Evolutionary conservation across 208 protist species (phyloP), one percentile per base, ranked within the genome.

Genomic region (Trypanosoma melophagium): DNA sequence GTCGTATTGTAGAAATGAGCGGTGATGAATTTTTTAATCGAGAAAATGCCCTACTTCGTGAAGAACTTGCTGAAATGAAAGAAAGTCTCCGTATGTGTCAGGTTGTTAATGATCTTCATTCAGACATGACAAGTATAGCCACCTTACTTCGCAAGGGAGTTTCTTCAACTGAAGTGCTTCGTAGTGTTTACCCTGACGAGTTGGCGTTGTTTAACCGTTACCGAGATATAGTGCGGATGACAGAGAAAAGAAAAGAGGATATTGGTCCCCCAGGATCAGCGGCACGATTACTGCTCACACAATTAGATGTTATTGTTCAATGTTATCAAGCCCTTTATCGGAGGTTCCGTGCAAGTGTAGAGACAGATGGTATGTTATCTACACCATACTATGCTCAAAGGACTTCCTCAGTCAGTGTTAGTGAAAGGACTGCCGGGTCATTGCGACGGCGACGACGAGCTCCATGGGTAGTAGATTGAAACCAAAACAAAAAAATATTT

Each of bases 21-120:
- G 59, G 59, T n/a, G 59, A 63, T n/a, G 59, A 63, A 19, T 63
- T 53, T 22, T 63, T 63, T 17, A 52, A 63, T 41, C 13, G n/a
- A 41, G 59, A 63, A 28, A 63, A 63, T 52, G 44, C 2, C 10
- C 2, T 41, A 2, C 44, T 63, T 19, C 59, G 44, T 7, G 22
- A 7, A 19, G 19, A 63, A 41, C 44, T 63, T 35, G 0, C 59
- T 21, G 59, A 52, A 21, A 38, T 31, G 19, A 63, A 52, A 41
- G 59, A 63, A 19, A 7, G 3, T 16, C 44, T 63, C 1, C 59
- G 42, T 51, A 10, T 19, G 5, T 52, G 42, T 31, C 59, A 63
- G 21, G 59, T 42, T 16, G 21, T 9, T 3, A 63, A 51, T 31
- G 59, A 51, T n/a, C 35, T 63, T 19, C 42, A 63, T 49, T 35